Evolutionary conservation across 768 basidiomycete species (phyloP).

Genomic region (Podaxis sp.): DNA sequence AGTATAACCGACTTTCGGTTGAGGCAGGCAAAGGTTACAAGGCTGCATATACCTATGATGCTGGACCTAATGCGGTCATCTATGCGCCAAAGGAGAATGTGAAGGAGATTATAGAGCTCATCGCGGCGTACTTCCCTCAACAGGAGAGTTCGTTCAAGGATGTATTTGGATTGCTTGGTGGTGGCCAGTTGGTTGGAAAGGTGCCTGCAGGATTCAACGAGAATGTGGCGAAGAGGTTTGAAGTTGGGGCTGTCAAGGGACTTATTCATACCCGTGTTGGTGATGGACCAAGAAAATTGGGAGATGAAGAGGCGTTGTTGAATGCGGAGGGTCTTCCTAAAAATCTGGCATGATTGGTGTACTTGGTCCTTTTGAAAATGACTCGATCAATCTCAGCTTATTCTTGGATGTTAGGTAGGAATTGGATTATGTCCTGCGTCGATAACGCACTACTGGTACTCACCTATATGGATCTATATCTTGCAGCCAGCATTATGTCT

Average conservation of each 20-base stretch:
- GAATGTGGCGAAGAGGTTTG: conserved; percentile 70
- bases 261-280: conserved; percentile 93
- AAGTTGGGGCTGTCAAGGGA: conserved; percentile 76
- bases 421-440: neutral
- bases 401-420: neutral
- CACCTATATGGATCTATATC: no score
- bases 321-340: conserved; percentile 69
- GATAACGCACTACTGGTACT: neutral
- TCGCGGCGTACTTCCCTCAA: conserved; percentile 88
- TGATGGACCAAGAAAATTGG: conserved; percentile 80
- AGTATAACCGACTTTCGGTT: conserved; percentile 83
- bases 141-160: conserved; percentile 69
- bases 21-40: conserved; percentile 55
- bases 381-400: neutral
- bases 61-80: conserved; percentile 98
- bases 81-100: conserved; percentile 81
- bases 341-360: conserved; percentile 32
- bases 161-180: conserved; percentile 60
- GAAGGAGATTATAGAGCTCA: conserved; percentile 70
- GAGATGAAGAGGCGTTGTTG: conserved; percentile 61
- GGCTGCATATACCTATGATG: conserved; percentile 99
- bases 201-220: conserved; percentile 74
- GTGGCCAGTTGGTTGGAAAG: conserved; percentile 40
- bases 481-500: no score
- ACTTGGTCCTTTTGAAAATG: neutral